Base-by-base conservation (phyloP, 2,329 filamentous ascomycete species). In the Fusarium longipes region DNA sequence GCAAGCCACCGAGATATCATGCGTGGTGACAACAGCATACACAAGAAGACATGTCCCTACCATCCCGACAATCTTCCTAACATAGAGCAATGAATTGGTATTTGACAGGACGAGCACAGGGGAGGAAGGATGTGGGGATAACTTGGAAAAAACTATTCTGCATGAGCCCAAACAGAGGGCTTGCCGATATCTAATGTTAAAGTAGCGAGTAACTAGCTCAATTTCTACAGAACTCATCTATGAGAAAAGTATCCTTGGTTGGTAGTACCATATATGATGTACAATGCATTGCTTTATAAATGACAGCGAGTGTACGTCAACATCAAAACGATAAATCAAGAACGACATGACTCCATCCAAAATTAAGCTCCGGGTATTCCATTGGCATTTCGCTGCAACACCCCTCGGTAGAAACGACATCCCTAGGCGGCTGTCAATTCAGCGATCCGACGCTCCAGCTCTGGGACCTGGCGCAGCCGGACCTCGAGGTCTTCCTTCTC, bases 401-500 rank as follows among this genome's bases (percentile, higher is more conserved):
- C 17, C 36, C 15, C 44, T 27, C 38, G 22, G 14, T 14, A 20
- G 5, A 17, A 45, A 38, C 24, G 18, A 24, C 35, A 32, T 32
- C 5, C 32, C 33, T 63, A 67, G 22, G 72, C 58, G 38, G 77
- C 72, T 55, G 84, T 92, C 78, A 98, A 80, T 80, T 98, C 95
- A 17, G 84, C 88, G 75, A 98, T 89, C 55, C 96, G 86, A 77
- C 90, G 89, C 84, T 97, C 91, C 68, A 97, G 86, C 74, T 97
- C 95, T 1, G 93, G 93, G 10, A 98, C 91, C 66, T 93, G 90
- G 61, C 96, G 85, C 50, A 99, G 81, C 77, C 93, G 86, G 48
- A 97, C 82, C 61, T 98, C 95, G 40, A 98, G 83, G 69, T 98
- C 95, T 76, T 99, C 96, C 79, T 92, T 96, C 83, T 98, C 96